Percentiles rank a stretch among this genome's conserved stretches.
phyloP scores from a whole-genome alignment of 495 filamentous ascomycete species.

The Penicillium ochrochloron region DNA sequence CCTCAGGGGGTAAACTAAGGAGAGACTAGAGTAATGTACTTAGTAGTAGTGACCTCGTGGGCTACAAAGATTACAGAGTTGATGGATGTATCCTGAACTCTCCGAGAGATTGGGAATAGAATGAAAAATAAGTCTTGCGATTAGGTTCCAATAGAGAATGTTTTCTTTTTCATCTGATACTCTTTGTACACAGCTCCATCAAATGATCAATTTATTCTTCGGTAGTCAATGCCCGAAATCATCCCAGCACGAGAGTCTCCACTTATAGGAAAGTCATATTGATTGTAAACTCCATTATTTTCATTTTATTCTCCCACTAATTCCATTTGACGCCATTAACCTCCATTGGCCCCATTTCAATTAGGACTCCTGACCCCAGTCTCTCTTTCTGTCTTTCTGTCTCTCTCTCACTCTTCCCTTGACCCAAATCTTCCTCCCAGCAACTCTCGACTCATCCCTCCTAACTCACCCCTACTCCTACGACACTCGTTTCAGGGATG shows the following conservation, averaged over 20 bases:
- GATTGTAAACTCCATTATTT: not conserved
- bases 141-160: not conserved
- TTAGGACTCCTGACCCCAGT: constrained; percentile 20
- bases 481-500: constrained; percentile 12
- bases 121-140: not conserved
- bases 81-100: not conserved
- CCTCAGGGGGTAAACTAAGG: not conserved
- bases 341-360: not conserved
- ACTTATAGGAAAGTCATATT: not conserved
- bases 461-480: constrained; percentile 4
- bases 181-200: constrained; percentile 16
- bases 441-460: not conserved
- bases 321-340: not conserved
- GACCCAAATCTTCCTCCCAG: not conserved
- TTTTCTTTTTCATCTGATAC: not conserved
- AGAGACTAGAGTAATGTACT: not conserved
- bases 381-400: constrained; percentile 11
- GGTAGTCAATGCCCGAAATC: constrained; percentile 31
- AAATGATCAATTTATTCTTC: constrained; percentile 26
- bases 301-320: not conserved
- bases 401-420: constrained; percentile 14
- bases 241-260: constrained; percentile 11
- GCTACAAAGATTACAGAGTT: not conserved
- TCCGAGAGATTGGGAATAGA: not conserved
- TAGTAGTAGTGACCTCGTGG: not conserved